Evolutionary conservation across 805 yeast genomes (phyloP).

Genomic region (Maudiozyma barnettii): DNA sequence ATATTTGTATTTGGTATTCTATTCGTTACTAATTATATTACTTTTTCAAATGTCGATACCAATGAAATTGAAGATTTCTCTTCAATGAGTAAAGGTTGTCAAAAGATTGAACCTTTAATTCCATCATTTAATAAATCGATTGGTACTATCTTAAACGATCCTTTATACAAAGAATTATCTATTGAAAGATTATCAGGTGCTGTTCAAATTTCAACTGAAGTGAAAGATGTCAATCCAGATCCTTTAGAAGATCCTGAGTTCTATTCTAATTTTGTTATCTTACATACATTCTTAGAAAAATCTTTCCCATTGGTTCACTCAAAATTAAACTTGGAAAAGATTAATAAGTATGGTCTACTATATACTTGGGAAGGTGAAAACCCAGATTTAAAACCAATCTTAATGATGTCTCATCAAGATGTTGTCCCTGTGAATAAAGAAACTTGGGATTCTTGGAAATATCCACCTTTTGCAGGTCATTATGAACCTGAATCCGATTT

Average conservation of each 20-base stretch:
- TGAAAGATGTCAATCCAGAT: slow-evolving; percentile 41
- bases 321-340: slow-evolving; percentile 39
- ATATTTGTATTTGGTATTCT: background rate
- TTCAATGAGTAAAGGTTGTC: slow-evolving; percentile 7
- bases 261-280: slow-evolving; percentile 38
- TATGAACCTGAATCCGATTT: slow-evolving; percentile 48
- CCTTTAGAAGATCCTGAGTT: slow-evolving; percentile 23
- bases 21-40: background rate
- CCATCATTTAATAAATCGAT: slow-evolving; percentile 20
- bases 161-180: slow-evolving; percentile 30
- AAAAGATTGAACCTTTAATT: slow-evolving; percentile 13
- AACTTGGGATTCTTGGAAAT: slow-evolving; percentile 51
- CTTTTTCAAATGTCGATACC: background rate
- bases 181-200: slow-evolving; percentile 46
- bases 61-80: background rate
- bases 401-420: slow-evolving; percentile 76
- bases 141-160: slow-evolving; percentile 26
- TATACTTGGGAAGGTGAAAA: slow-evolving; percentile 56
- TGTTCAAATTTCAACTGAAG: slow-evolving; percentile 54
- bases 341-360: slow-evolving; percentile 58
- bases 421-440: slow-evolving; percentile 69
- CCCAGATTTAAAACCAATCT: slow-evolving; percentile 45
- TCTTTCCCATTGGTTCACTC: slow-evolving; percentile 49
- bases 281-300: slow-evolving; percentile 44
- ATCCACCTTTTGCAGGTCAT: slow-evolving; percentile 57